These are phyloP conservation scores for Kazachstania africana DNA, from an alignment of 805 yeast species.

Conservation along the genomic window DNA sequence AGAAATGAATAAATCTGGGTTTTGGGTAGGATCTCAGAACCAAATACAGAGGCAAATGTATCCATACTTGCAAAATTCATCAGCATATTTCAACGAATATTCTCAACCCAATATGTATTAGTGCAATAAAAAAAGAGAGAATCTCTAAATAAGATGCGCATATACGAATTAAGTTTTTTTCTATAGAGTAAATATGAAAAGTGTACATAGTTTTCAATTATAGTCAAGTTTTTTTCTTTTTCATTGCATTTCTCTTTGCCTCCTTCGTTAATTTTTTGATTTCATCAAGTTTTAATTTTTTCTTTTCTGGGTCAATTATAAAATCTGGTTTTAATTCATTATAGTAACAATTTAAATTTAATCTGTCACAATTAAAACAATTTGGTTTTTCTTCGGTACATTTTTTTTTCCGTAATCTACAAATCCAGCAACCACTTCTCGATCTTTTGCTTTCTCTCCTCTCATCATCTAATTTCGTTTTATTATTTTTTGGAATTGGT, in stretches of 20 bases:
- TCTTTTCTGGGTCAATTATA: slow-evolving; percentile 34
- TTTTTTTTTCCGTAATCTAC: slow-evolving; percentile 59
- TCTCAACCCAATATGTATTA: no score
- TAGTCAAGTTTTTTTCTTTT: slow-evolving; percentile 15
- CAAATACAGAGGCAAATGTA: no score
- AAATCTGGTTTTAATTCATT: slow-evolving; percentile 39
- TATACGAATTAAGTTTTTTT: no score
- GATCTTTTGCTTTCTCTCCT: slow-evolving; percentile 25
- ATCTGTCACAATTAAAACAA: slow-evolving; percentile 46
- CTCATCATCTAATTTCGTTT: slow-evolving; percentile 7
- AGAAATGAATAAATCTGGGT: no score
- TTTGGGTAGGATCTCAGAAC: no score
- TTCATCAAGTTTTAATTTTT: slow-evolving; percentile 36
- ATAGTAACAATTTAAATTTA: slow-evolving; percentile 50
- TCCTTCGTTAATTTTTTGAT: slow-evolving; percentile 36
- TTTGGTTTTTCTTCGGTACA: slow-evolving; percentile 56
- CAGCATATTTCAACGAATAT: no score
- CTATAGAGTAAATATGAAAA: no score
- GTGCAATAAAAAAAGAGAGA: no score
- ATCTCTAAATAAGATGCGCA: no score
- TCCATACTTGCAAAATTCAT: no score
- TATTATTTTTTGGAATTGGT: neutral
- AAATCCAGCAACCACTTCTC: slow-evolving; percentile 67
- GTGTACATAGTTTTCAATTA: no score
- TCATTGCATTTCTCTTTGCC: slow-evolving; percentile 29